Evolutionary conservation across 2,329 filamentous ascomycete species (phyloP), one percentile per base, ranked within the genome.

Genomic region (Scedosporium apiospermum): DNA sequence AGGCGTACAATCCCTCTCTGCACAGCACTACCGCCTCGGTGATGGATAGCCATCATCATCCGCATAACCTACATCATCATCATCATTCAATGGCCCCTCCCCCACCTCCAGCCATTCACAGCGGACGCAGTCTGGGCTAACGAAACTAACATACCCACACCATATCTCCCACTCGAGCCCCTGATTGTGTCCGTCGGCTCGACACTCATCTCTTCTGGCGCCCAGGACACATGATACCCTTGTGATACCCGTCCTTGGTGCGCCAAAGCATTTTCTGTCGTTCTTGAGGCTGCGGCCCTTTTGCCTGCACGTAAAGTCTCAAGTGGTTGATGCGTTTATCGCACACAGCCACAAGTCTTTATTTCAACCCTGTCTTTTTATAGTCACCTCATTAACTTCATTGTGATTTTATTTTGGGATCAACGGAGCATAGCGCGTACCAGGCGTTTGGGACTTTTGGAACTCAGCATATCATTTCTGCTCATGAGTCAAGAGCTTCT

Each of bases 121-220:
- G 78, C 66, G 81, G 81, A 49, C 78, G 81, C 58, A 79, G 79
- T 3, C 71, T 83, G 63, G 80, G 79, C 42, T 83, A 70, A 77
- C 63, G 62, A 58, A 58, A 21, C 30, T 42, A 10, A 18, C n/a
- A 23, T 30, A 21, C 46, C 1, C 62, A 55, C 9, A 58, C 53
- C 55, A 62, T 67, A 60, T 58, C 27, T 16, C 57, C 6, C 23
- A 6, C 57, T 16, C 18, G 57, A 18, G 57, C 23, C 34, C 6
- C 12, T 6, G 9, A 14, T 58, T 42, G 3, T 58, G 21, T 58
- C 4, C 44, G 44, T 34, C 41, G 38, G 14, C 5, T n/a, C 44
- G 41, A 49, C 18, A 60, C 58, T 44, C 44, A 49, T 51, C 27
- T 61, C 59, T 18, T 44, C 34, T 27, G 57, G 23, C 57, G 12